Evolutionary conservation across 2,329 filamentous ascomycete species (phyloP).

Genomic region (Neurospora sp.): DNA sequence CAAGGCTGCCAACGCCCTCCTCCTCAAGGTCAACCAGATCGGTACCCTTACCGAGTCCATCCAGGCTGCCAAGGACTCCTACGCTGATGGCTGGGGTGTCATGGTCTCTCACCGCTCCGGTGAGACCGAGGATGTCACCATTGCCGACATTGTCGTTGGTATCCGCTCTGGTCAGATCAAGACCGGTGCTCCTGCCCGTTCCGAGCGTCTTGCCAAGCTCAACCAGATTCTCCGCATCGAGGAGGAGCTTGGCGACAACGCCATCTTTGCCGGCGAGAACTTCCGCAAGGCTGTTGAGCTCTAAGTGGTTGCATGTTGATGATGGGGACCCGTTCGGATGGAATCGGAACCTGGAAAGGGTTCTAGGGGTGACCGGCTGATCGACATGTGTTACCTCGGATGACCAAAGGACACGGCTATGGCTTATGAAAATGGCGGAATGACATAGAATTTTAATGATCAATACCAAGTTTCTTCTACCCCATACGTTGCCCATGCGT

Average conservation of each 20-base stretch:
- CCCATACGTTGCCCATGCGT: neutral
- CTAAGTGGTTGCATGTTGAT: constrained; percentile 34
- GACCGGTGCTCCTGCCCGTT: constrained; percentile 91
- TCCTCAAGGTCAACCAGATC: constrained; percentile 99
- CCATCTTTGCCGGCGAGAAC: constrained; percentile 81
- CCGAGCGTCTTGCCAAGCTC: constrained; percentile 97
- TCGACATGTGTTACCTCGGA: constrained; percentile 11
- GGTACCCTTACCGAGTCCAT: constrained; percentile 98
- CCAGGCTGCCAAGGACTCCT: constrained; percentile 98
- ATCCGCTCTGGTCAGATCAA: constrained; percentile 97
- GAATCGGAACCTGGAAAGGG: constrained; percentile 8
- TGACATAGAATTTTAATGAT: constrained; percentile 10
- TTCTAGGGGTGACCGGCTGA: constrained; percentile 7
- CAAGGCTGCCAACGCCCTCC: constrained; percentile 95
- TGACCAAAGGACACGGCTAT: constrained; percentile 9
- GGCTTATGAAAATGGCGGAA: constrained; percentile 17
- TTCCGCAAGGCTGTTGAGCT: constrained; percentile 89
- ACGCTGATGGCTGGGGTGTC: constrained; percentile 91
- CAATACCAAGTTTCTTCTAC: constrained; percentile 14
- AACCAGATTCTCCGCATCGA: constrained; percentile 99
- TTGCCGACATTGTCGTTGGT: constrained; percentile 94
- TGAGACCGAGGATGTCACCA: constrained; percentile 99
- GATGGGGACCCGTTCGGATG: constrained; percentile 5
- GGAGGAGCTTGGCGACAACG: constrained; percentile 91
- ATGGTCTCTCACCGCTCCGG: constrained; percentile 99